A percentile compares a stretch with the other conserved stretches of the same genome.
These are phyloP conservation scores for Acacia melanoxylon DNA, from an alignment of 306 rosid genomes.

Conservation along the genomic window DNA sequence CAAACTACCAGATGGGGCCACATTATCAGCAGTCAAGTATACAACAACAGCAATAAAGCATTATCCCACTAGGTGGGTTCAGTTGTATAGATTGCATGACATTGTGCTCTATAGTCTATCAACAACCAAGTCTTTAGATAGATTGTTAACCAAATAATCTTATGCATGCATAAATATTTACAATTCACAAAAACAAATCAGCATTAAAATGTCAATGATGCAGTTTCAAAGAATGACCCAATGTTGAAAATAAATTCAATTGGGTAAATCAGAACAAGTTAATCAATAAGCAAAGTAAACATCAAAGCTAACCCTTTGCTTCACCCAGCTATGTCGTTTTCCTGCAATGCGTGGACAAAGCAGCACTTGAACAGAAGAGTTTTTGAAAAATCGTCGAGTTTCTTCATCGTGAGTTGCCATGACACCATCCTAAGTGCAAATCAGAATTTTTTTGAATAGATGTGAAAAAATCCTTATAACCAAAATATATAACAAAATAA, in stretches of 20 bases:
- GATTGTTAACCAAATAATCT: too few relatives aligned
- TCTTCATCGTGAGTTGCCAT: conserved; percentile 99
- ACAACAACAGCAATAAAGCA: background rate
- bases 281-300: conserved; percentile 16
- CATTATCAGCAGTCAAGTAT: conserved; percentile 1
- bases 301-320: conserved; percentile 65
- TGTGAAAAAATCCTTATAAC: conserved; percentile 2
- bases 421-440: conserved; percentile 77
- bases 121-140: too few relatives aligned
- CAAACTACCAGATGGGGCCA: conserved; percentile 16
- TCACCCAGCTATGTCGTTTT: conserved; percentile 90
- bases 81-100: too few relatives aligned
- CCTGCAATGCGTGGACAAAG: conserved; percentile 90
- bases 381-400: conserved; percentile 89
- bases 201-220: background rate
- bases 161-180: background rate
- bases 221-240: conserved; percentile 9
- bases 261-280: background rate
- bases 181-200: conserved; percentile 10
- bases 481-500: background rate
- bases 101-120: too few relatives aligned
- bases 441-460: conserved; percentile 10
- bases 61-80: too few relatives aligned
- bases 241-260: background rate
- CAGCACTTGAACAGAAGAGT: conserved; percentile 87